Base-by-base conservation (phyloP, 441 rosid genomes). In the Eutrema salsugineum region DNA sequence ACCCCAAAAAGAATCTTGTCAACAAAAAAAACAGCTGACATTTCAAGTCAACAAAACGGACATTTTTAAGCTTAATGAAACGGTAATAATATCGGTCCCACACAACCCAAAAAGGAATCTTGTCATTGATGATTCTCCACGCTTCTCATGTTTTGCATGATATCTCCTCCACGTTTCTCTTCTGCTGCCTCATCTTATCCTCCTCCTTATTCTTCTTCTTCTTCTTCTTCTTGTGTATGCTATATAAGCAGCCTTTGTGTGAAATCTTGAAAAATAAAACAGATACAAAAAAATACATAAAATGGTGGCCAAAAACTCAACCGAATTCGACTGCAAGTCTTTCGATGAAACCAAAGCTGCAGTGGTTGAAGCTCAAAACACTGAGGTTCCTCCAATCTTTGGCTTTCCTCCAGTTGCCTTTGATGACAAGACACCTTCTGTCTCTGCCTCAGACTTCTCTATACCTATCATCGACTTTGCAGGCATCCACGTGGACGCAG, bases 151-250 rank as follows among this genome's bases (percentile, higher is more conserved):
- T 59, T 19, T 7, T 49, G 72, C 60, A 57, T 73, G 61, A 58
- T 40, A 58, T 40, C 61, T 40, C 38, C 43, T 73, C 61, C 67
- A 73, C 51, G 67, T 49, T 22, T 73, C 55, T 56, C 65, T 42
- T 43, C 55, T n/a, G n/a, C n/a, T n/a, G n/a, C n/a, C 8, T 14
- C 7, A 22, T 47, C 39, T 69, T 11, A 16, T 59, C 3, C 47
- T 6, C 20, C 3, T n/a, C 9, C 36, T 46, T 9, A 2, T 33
- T 30, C 12, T 40, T 19, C 50, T 28, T 42, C 11, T 16, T 42
- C n/a, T 16, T 35, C 3, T 42, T 44, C 3, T 43, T 46, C 6
- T 46, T 50, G 9, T 20, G 20, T 55, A 5, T 15, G 8, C 8
- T 65, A 64, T 0, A 15, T 56, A 66, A 50, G 22, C 15, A 60